These are phyloP conservation scores for Leishmania mexicana DNA, from an alignment of 208 protist species.

Conservation along the genomic window DNA sequence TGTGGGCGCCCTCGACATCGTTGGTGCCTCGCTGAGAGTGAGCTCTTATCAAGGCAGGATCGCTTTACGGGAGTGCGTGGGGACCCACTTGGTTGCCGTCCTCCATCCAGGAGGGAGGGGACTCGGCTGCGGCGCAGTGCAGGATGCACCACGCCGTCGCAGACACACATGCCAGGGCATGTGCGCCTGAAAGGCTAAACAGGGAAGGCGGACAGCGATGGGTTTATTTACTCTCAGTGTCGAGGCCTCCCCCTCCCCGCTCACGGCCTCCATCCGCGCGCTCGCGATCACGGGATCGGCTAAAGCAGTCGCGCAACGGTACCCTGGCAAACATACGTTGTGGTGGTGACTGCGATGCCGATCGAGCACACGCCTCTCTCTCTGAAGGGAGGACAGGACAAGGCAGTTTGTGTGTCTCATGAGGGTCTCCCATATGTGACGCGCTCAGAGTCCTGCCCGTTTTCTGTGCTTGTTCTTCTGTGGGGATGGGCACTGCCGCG, in stretches of 20 bases:
- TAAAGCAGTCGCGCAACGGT: background rate
- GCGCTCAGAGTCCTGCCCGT: background rate
- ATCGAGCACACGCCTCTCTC: background rate
- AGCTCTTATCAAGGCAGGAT: background rate
- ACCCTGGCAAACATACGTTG: background rate
- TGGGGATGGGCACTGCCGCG: background rate
- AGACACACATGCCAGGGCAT: background rate
- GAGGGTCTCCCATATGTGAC: background rate
- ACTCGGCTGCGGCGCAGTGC: background rate
- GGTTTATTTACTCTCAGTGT: background rate
- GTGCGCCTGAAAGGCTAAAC: background rate
- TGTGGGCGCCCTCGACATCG: background rate
- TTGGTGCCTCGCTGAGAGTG: background rate
- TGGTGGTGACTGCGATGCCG: background rate
- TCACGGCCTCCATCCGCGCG: background rate
- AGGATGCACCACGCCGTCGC: background rate
- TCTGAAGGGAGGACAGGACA: background rate
- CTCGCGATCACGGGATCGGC: background rate
- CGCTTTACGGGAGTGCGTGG: background rate
- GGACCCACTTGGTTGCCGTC: background rate
- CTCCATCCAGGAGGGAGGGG: background rate
- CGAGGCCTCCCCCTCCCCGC: background rate
- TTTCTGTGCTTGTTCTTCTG: background rate
- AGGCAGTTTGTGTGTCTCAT: background rate
- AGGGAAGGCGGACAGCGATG: background rate